Conservation (phyloP, 805 yeast species). For the Metschnikowia gelsemii region DNA sequence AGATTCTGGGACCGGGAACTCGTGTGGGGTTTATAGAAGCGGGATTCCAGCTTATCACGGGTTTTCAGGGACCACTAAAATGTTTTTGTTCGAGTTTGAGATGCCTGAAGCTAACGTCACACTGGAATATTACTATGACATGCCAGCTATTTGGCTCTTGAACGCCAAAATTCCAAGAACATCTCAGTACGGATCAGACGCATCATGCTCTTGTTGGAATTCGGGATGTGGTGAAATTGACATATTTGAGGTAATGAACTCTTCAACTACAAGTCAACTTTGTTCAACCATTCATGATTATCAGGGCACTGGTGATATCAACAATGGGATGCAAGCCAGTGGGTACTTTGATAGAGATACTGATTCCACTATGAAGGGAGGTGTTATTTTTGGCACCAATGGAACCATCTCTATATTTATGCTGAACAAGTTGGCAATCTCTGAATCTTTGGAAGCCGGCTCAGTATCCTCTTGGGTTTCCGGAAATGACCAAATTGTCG, state of each 20-base stretch:
- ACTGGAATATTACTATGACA: constrained; percentile 43
- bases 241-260: constrained; percentile 70
- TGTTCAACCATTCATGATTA: constrained; percentile 72
- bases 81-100: constrained; percentile 69
- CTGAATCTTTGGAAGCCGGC: constrained; percentile 42
- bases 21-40: constrained; percentile 74
- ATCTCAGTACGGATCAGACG: constrained; percentile 61
- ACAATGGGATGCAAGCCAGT: constrained; percentile 54
- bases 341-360: constrained; percentile 60
- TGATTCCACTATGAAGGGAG: constrained; percentile 57
- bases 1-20: constrained; percentile 49
- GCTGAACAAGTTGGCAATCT: constrained; percentile 52
- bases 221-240: constrained; percentile 81
- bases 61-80: constrained; percentile 60
- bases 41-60: constrained; percentile 78
- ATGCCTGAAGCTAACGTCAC: constrained; percentile 57
- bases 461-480: constrained; percentile 49
- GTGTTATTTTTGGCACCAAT: constrained; percentile 62
- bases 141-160: constrained; percentile 78
- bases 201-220: constrained; percentile 72
- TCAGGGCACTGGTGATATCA: constrained; percentile 67
- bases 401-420: constrained; percentile 64
- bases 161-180: constrained; percentile 75
- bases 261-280: constrained; percentile 53
- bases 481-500: constrained; percentile 30